phyloP scores from a whole-genome alignment of 2,329 filamentous ascomycete species.

The Trichoderma aggressivum region DNA sequence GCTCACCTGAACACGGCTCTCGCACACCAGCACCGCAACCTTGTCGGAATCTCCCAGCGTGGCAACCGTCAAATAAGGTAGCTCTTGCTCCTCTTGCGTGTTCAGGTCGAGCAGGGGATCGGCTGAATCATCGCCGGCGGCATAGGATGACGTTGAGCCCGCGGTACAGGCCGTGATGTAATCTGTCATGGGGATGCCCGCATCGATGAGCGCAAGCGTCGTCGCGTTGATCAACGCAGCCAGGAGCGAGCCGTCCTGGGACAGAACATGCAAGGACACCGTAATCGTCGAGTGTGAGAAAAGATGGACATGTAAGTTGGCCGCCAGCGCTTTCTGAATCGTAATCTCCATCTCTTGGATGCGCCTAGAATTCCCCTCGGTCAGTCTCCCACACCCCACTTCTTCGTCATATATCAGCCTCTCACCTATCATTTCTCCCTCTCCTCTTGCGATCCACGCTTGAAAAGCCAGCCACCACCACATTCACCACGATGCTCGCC shows the following conservation, averaged over 20 bases:
- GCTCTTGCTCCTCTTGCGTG: constrained; percentile 75
- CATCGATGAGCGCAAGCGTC: constrained; percentile 88
- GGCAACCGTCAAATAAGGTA: constrained; percentile 83
- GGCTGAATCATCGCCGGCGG: constrained; percentile 62
- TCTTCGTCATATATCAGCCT: constrained; percentile 26
- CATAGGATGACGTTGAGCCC: constrained; percentile 68
- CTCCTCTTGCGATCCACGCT: constrained; percentile 79
- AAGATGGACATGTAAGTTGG: constrained; percentile 77
- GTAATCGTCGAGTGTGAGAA: constrained; percentile 85
- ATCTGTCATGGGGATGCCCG: constrained; percentile 91
- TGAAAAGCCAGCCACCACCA: constrained; percentile 83
- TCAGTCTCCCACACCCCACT: not conserved
- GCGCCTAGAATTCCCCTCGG: constrained; percentile 51
- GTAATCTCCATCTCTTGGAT: constrained; percentile 77
- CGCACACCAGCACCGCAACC: constrained; percentile 77
- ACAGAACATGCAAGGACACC: constrained; percentile 81
- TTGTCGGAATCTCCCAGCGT: constrained; percentile 72
- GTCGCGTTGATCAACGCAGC: constrained; percentile 88
- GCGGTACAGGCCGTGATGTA: constrained; percentile 87
- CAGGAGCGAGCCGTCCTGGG: constrained; percentile 84
- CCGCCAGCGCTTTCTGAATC: constrained; percentile 71
- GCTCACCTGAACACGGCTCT: constrained; percentile 79
- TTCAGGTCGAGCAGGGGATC: constrained; percentile 82
- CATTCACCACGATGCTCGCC: constrained; percentile 70
- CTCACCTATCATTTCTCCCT: constrained; percentile 72